Evolutionary conservation across 176 grass and related monocot genomes (phyloP).

Genomic region (Phyllostachys edulis): DNA sequence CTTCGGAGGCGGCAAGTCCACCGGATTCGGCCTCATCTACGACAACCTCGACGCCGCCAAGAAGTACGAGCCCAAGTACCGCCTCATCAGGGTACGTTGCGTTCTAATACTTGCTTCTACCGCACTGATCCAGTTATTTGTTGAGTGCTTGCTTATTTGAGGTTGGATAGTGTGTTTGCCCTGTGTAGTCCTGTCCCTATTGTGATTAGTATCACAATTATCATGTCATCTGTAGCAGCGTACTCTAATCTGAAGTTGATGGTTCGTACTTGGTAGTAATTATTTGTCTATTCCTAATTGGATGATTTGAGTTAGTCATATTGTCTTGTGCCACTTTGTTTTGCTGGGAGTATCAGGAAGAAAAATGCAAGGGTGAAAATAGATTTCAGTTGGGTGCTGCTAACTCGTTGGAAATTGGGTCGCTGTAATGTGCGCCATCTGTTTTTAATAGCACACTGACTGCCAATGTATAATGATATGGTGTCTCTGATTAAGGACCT

Average conservation of each 20-base stretch:
- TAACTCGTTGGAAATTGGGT: background rate
- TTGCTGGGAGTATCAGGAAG: background rate
- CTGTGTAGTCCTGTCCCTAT: background rate
- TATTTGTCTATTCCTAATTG: background rate
- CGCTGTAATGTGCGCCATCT: background rate
- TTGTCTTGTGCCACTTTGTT: background rate
- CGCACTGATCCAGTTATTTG: background rate
- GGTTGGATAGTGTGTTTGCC: background rate
- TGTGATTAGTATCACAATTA: background rate
- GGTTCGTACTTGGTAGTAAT: background rate
- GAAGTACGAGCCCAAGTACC: conserved; percentile 94
- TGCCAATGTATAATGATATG: background rate
- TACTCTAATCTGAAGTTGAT: background rate
- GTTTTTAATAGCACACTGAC: background rate
- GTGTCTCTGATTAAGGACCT: background rate
- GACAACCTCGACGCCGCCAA: conserved; percentile 76
- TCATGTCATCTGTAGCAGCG: background rate
- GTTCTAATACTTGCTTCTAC: background rate
- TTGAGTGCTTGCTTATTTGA: background rate
- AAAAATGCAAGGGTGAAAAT: background rate
- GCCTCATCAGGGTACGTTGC: conserved; percentile 80
- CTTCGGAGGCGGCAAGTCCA: conserved; percentile 95
- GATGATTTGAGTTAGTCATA: background rate
- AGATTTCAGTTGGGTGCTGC: background rate
- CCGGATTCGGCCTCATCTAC: conserved; percentile 90